Evolutionary conservation across 2,329 filamentous ascomycete species (phyloP), one percentile per base, ranked within the genome.

Genomic region (Sordariomycetes sp.): DNA sequence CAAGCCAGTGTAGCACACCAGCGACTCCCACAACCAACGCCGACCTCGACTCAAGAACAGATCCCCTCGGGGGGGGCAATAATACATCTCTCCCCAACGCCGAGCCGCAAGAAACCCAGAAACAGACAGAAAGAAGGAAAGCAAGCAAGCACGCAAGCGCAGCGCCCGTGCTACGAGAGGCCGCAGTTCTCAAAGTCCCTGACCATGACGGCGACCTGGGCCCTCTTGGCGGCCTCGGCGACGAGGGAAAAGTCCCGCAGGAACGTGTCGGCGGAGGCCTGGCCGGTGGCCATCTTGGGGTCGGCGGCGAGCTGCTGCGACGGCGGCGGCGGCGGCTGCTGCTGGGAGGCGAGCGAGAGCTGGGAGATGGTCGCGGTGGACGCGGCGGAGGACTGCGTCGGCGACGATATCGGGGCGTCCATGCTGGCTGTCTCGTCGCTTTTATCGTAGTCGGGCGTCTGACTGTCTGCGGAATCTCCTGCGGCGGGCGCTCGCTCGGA

Each of bases 171-270:
- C 46, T 50, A 50, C 46, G 46, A 81, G 53, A 90, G 72, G 57
- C 81, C 83, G 67, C 88, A 80, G 62, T 85, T 82, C 66, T 90
- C 90, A 68, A 97, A 80, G 71, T 97, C 93, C 61, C 92, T 81
- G 79, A 92, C 88, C 69, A 97, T 77, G 66, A 91, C 85, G 50
- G 90, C 90, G 79, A 97, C 89, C 72, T 97, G 90, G 11, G 93
- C 93, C 50, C 92, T 80, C 74, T 96, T 96, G 51, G 91, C 93
- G 1, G 93, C 93, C 76, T 97, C 93, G 40, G 92, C 92, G 50
- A 97, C 81, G 34, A 97, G 81, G 60, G 82, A 93, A 67, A 93
- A 89, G 71, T 96, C 87, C 65, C 86, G 84, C 60, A 96, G 79
- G 68, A 91, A 91, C 32, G 73, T 63, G 58, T 82, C 80, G 56